Conservation (phyloP, 1,139 yeast species). For the Hyphopichia wangnamkhiaoensis region DNA sequence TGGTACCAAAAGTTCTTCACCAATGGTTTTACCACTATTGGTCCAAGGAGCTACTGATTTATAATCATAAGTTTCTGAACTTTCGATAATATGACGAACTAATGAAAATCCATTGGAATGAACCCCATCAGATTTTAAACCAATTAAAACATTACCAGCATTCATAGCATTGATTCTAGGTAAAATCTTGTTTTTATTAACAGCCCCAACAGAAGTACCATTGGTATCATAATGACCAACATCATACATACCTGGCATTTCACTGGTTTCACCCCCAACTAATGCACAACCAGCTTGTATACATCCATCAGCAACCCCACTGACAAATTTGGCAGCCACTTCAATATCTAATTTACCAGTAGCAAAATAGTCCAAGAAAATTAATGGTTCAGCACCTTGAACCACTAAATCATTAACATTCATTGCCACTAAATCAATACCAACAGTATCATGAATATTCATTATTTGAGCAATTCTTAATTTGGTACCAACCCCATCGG, state of each 20-base stretch:
- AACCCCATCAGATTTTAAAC: slow-evolving; percentile 86
- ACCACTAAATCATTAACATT: slow-evolving; percentile 96
- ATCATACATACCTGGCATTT: slow-evolving; percentile 99
- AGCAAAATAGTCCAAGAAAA: slow-evolving; percentile 95
- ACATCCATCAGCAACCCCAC: slow-evolving; percentile 97
- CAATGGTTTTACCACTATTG: slow-evolving; percentile 67
- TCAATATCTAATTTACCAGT: slow-evolving; percentile 85
- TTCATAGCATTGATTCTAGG: slow-evolving; percentile 70
- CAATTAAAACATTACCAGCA: slow-evolving; percentile 80
- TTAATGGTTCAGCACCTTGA: slow-evolving; percentile 97
- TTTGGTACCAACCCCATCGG: slow-evolving; percentile 99
- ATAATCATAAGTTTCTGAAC: slow-evolving; percentile 66
- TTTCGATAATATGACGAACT: slow-evolving; percentile 90
- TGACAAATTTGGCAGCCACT: slow-evolving; percentile 84
- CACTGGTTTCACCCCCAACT: slow-evolving; percentile 98
- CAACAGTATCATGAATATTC: slow-evolving; percentile 90
- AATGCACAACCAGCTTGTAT: slow-evolving; percentile 94
- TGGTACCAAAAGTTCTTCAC: slow-evolving; percentile 84
- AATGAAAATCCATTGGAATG: slow-evolving; percentile 97
- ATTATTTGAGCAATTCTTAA: slow-evolving; percentile 90
- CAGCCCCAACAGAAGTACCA: slow-evolving; percentile 99
- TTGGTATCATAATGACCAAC: slow-evolving; percentile 96
- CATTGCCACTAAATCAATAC: slow-evolving; percentile 98
- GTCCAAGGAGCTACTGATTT: slow-evolving; percentile 83
- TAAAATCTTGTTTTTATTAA: slow-evolving; percentile 69